A percentile compares a stretch with the other conserved stretches of the same genome.
Evolutionary conservation across 345 rosid species (phyloP).

Genomic region (Mallotus nudiflorus): DNA sequence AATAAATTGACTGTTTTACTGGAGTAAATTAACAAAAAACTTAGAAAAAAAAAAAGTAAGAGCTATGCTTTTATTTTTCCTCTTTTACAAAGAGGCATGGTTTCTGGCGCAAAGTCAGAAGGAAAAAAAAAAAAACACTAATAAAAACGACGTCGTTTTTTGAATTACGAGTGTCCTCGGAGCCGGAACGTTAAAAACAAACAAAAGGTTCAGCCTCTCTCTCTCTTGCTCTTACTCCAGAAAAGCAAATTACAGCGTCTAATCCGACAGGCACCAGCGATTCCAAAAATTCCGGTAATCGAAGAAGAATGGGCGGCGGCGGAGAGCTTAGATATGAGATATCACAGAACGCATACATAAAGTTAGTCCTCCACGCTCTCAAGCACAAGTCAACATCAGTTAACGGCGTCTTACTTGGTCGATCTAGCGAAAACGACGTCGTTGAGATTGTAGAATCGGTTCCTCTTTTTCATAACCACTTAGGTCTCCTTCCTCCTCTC

Average conservation of each 20-base stretch:
- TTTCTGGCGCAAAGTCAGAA: too few species aligned
- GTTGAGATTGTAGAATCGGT: conserved; percentile 83
- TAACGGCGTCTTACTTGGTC: conserved; percentile 82
- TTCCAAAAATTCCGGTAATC: neutral
- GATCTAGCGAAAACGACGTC: conserved; percentile 38
- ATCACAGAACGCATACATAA: conserved; percentile 83
- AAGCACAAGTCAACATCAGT: conserved; percentile 81
- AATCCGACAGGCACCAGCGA: too few species aligned
- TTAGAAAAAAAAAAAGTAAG: too few species aligned
- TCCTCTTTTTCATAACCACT: conserved; percentile 88
- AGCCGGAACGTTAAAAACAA: neutral
- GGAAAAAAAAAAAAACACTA: too few species aligned
- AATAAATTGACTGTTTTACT: too few species aligned
- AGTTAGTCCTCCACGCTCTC: conserved; percentile 77
- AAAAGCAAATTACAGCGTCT: neutral
- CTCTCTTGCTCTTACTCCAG: neutral
- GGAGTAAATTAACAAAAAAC: too few species aligned
- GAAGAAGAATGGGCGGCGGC: conserved; percentile 38
- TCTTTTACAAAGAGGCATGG: too few species aligned
- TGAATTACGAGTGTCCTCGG: too few species aligned
- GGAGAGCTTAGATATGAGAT: conserved; percentile 72
- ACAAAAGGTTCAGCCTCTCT: neutral
- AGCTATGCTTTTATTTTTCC: too few species aligned
- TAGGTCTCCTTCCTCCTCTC: conserved; percentile 84
- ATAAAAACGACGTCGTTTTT: neutral